phyloP scores from a whole-genome alignment of 2,329 filamentous ascomycete genomes.

The Dactylellina drechsleri region DNA sequence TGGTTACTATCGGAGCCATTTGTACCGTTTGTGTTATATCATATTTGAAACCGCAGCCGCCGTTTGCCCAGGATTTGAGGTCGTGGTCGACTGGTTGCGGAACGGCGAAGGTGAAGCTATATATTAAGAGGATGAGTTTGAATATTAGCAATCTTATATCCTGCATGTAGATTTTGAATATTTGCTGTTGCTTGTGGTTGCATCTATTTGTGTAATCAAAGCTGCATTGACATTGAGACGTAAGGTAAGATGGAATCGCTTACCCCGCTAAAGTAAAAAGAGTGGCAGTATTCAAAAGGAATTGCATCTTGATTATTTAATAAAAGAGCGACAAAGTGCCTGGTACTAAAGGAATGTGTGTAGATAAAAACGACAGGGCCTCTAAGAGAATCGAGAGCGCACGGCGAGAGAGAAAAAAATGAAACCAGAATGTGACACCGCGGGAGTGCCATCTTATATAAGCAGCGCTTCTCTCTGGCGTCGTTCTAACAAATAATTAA shows the following conservation, averaged over 20 bases:
- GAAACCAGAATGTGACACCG: background rate
- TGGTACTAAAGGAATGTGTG: background rate
- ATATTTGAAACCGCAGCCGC: background rate
- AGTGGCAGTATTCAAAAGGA: background rate
- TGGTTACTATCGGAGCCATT: background rate
- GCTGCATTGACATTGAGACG: no score
- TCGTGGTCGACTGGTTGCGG: background rate
- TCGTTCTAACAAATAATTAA: no score
- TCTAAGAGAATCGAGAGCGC: no score
- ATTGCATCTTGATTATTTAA: conserved; percentile 7
- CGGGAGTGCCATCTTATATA: no score
- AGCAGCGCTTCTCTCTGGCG: no score
- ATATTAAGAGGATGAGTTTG: background rate
- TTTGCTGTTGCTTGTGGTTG: no score
- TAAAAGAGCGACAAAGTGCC: background rate
- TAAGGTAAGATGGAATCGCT: background rate
- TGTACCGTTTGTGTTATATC: background rate
- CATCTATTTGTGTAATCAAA: no score
- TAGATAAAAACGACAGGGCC: background rate
- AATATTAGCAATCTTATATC: background rate
- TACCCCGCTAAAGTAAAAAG: conserved; percentile 8
- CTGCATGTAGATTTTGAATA: background rate
- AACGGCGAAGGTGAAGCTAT: background rate
- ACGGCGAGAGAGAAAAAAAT: background rate
- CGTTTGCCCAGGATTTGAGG: background rate